Evolutionary conservation across 148 eudicot genomes (phyloP).

Genomic region (Persicaria maculosa): DNA sequence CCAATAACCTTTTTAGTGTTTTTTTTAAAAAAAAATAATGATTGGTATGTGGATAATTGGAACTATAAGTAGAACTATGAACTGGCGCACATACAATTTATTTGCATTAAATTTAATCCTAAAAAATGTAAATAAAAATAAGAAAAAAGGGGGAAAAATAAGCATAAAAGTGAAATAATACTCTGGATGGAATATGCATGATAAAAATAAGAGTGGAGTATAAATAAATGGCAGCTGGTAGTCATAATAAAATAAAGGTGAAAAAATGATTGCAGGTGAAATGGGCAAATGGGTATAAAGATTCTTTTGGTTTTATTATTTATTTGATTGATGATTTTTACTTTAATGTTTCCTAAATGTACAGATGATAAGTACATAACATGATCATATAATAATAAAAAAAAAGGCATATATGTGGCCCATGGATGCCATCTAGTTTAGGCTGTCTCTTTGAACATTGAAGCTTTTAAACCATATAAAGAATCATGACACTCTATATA

Average conservation of each 20-base stretch:
- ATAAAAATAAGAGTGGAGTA: not conserved
- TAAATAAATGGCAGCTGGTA: not conserved
- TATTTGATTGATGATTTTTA: not conserved
- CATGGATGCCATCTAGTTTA: constrained; percentile 9
- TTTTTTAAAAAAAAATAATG: not conserved
- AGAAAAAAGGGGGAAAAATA: no score
- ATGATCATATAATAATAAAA: not conserved
- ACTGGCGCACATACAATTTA: not conserved
- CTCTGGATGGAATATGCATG: not conserved
- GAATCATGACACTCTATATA: not conserved
- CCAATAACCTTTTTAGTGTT: not conserved
- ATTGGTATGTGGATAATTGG: not conserved
- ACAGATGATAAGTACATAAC: not conserved
- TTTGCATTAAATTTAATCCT: not conserved
- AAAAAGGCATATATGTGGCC: not conserved
- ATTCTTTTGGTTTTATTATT: not conserved
- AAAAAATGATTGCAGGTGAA: constrained; percentile 6
- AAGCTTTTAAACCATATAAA: not conserved
- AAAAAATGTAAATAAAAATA: no score
- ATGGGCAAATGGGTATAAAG: constrained; percentile 1
- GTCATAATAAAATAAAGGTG: not conserved
- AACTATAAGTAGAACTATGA: not conserved
- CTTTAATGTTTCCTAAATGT: not conserved
- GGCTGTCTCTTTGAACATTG: not conserved
- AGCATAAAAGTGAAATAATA: no score